Base-by-base conservation (phyloP, 2,329 filamentous ascomycete genomes). In the Sporothrix humicola region DNA sequence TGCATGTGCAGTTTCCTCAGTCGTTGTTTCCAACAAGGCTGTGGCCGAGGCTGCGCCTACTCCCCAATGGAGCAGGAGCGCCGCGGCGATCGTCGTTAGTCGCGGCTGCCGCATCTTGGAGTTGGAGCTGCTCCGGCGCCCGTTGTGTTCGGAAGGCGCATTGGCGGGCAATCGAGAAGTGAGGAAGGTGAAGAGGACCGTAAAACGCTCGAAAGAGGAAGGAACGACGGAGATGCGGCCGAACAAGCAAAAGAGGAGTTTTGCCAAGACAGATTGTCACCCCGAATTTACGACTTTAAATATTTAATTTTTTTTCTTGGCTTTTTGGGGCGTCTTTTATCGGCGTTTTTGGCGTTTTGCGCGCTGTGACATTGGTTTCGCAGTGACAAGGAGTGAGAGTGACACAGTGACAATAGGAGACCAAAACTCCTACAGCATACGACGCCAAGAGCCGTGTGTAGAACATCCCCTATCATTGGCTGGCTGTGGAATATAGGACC, bases 21-120 rank as follows among this genome's bases (percentile, higher is more conserved):
- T 54, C 12, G 66, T 2, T 3, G 70, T 10, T 2, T 69, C 26
- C 15, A 54, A 26, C 20, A 73, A 69, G 31, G 73, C 73, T 31
- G 66, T 8, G 42, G 59, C 23, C 44, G 44, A 69, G 37, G 63
- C 37, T 59, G 71, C 46, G 65, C 63, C 31, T 31, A 42, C 31
- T 37, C 31, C 68, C 59, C 26, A 46, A 26, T 44, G 13, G 15
- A 72, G 71, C 23, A 66, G 4, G 20, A 63, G 42, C 48, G 54
- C 52, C 50, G 42, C 69, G 37, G 68, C 68, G 52, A 70, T 20
- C 68, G 42, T 26, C 37, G 68, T 46, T 61, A 17, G 69, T 71
- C 69, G 69, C 54, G 69, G 37, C 69, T 68, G 69, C 72, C 72
- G 48, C 72, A 65, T 70, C 56, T 31, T 70, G 56, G 56, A 59